Percentiles rank a stretch among this genome's conserved stretches.
These are phyloP conservation scores for Leptodermis oblonga DNA, from an alignment of 257 asterid genomes.

Conservation along the genomic window DNA sequence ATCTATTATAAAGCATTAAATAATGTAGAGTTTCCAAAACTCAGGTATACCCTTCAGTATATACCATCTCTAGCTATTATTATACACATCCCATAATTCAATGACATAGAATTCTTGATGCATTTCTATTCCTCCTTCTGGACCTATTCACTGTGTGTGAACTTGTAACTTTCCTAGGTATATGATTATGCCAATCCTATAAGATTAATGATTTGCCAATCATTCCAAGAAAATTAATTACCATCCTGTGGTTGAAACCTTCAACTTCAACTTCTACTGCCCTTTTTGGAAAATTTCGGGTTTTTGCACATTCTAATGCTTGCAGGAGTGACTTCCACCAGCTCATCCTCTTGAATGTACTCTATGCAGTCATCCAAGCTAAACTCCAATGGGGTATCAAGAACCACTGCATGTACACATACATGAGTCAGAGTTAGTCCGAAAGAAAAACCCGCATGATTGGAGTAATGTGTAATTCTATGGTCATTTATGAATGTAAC, in stretches of 20 bases:
- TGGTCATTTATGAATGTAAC: neutral
- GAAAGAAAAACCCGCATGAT: too few species aligned
- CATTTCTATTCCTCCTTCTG: neutral
- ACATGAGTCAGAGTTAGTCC: neutral
- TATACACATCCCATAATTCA: conserved; percentile 13
- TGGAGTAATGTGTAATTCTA: neutral
- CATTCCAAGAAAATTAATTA: neutral
- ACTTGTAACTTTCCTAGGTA: neutral
- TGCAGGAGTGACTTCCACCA: conserved; percentile 87
- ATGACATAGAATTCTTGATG: neutral
- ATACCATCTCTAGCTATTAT: too few species aligned
- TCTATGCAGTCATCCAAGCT: conserved; percentile 99
- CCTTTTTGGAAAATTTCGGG: conserved; percentile 58
- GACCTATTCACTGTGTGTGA: conserved; percentile 4
- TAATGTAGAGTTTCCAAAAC: neutral
- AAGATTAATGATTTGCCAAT: neutral
- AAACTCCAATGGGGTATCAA: conserved; percentile 76
- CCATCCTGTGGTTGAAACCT: neutral
- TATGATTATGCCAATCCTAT: neutral
- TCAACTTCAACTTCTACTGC: conserved; percentile 27
- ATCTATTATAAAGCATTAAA: neutral
- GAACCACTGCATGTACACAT: conserved; percentile 53
- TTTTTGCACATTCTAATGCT: conserved; percentile 95
- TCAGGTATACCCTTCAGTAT: neutral
- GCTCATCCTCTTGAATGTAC: conserved; percentile 98